These are phyloP conservation scores for Acacia pycnantha DNA, from an alignment of 331 rosid genomes.

Conservation along the genomic window DNA sequence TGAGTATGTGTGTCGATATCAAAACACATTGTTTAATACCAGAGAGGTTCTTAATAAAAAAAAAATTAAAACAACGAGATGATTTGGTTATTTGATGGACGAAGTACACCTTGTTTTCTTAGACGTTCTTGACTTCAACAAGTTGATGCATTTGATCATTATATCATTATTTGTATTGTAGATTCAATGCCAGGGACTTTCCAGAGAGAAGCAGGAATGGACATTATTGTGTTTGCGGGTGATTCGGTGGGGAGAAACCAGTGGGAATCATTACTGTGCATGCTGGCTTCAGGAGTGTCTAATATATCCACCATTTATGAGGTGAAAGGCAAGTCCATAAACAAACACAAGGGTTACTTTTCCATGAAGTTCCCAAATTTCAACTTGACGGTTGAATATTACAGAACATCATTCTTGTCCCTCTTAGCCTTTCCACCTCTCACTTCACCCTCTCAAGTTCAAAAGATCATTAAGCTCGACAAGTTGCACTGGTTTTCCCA, in stretches of 20 bases:
- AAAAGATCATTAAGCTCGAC: slow-evolving; percentile 47
- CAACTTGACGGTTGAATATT: slow-evolving; percentile 82
- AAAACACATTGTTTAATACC: not conserved
- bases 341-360: slow-evolving; percentile 78
- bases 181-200: slow-evolving; percentile 78
- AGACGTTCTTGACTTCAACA: not conserved
- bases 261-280: slow-evolving; percentile 88
- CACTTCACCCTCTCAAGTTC: slow-evolving; percentile 40
- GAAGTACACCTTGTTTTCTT: not conserved
- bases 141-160: not conserved
- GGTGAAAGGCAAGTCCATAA: slow-evolving; percentile 72
- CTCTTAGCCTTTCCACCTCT: slow-evolving; percentile 58
- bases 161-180: not conserved
- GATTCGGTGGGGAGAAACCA: slow-evolving; percentile 93
- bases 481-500: slow-evolving; percentile 66
- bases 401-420: slow-evolving; percentile 70
- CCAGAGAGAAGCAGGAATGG: slow-evolving; percentile 72
- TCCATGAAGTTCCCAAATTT: slow-evolving; percentile 59
- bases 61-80: not conserved
- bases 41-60: not conserved
- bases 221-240: slow-evolving; percentile 81
- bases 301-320: slow-evolving; percentile 70
- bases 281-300: slow-evolving; percentile 65
- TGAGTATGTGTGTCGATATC: too few relatives aligned
- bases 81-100: not conserved